phyloP scores from a whole-genome alignment of 495 filamentous ascomycete species.

The Bombardia bombarda region DNA sequence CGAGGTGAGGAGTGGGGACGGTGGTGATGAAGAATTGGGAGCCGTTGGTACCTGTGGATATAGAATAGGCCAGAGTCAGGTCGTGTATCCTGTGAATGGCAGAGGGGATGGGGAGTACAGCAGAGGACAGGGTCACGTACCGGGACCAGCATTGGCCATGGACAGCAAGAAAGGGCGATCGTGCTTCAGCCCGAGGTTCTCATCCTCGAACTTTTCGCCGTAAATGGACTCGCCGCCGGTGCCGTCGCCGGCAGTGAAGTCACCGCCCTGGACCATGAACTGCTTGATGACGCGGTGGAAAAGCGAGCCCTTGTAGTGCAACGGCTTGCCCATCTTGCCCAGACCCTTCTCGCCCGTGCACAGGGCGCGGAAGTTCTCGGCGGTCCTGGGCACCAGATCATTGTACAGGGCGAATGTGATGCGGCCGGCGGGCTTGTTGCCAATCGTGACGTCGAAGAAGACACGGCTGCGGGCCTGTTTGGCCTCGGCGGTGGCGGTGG shows the following conservation, averaged over 20 bases:
- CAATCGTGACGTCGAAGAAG: constrained; percentile 86
- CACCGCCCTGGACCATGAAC: constrained; percentile 99
- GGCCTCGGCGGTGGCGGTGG: constrained; percentile 18
- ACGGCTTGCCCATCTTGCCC: constrained; percentile 74
- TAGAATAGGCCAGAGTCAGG: constrained; percentile 7
- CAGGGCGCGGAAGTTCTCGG: constrained; percentile 90
- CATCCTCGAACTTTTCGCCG: constrained; percentile 94
- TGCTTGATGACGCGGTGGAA: constrained; percentile 98
- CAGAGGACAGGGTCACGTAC: constrained; percentile 39
- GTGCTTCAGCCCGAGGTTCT: constrained; percentile 92
- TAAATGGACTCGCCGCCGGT: constrained; percentile 98
- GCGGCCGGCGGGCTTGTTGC: constrained; percentile 59
- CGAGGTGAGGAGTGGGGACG: constrained; percentile 84
- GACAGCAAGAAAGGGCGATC: constrained; percentile 89
- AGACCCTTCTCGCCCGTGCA: constrained; percentile 88
- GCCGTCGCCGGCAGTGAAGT: constrained; percentile 91
- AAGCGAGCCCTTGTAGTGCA: constrained; percentile 80
- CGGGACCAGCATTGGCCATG: constrained; percentile 96
- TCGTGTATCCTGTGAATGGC: not conserved
- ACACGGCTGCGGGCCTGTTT: constrained; percentile 57
- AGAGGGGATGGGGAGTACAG: not conserved
- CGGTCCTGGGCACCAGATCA: constrained; percentile 90
- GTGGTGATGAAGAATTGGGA: constrained; percentile 98
- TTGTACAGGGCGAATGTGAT: constrained; percentile 80
- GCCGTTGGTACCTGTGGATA: constrained; percentile 68